Conservation (phyloP, 2,329 filamentous ascomycete species). For the Colletotrichum orbiculare region DNA sequence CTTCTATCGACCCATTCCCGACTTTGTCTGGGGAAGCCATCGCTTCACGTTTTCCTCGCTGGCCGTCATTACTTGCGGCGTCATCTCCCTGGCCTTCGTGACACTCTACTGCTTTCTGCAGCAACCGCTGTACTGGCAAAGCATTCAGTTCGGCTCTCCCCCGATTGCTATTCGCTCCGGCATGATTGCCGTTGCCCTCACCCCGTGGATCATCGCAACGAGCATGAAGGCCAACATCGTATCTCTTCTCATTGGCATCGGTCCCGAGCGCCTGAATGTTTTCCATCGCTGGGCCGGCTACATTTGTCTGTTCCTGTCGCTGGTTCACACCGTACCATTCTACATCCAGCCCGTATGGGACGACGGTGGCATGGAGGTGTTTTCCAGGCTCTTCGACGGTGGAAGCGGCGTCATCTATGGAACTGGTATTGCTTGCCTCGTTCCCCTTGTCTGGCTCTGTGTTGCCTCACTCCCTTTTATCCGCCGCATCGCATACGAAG, state of each 20-base stretch:
- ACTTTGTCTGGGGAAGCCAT: slow-evolving; percentile 74
- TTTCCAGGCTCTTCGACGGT: slow-evolving; percentile 74
- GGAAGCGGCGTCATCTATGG: slow-evolving; percentile 81
- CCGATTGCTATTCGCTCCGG: slow-evolving; percentile 87
- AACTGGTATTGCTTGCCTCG: slow-evolving; percentile 83
- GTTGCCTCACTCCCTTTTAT: slow-evolving; percentile 85
- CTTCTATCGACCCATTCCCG: slow-evolving; percentile 88
- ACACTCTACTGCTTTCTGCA: slow-evolving; percentile 86
- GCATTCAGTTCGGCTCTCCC: slow-evolving; percentile 87
- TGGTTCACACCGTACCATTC: slow-evolving; percentile 89
- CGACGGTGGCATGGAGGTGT: slow-evolving; percentile 77
- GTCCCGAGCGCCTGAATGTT: slow-evolving; percentile 91
- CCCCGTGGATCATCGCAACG: slow-evolving; percentile 91
- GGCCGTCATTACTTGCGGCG: slow-evolving; percentile 75
- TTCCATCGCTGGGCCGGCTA: slow-evolving; percentile 94
- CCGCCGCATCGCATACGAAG: slow-evolving; percentile 82
- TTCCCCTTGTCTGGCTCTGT: slow-evolving; percentile 85
- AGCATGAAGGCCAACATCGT: slow-evolving; percentile 93
- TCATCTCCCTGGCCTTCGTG: slow-evolving; percentile 77
- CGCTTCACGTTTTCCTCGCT: slow-evolving; percentile 85
- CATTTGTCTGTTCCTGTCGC: slow-evolving; percentile 81
- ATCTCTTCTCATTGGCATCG: slow-evolving; percentile 86
- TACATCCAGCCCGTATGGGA: slow-evolving; percentile 91
- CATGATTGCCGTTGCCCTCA: slow-evolving; percentile 91
- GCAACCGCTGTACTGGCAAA: slow-evolving; percentile 89